Conservation (phyloP, 345 rosid genomes). For the Populus nigra region DNA sequence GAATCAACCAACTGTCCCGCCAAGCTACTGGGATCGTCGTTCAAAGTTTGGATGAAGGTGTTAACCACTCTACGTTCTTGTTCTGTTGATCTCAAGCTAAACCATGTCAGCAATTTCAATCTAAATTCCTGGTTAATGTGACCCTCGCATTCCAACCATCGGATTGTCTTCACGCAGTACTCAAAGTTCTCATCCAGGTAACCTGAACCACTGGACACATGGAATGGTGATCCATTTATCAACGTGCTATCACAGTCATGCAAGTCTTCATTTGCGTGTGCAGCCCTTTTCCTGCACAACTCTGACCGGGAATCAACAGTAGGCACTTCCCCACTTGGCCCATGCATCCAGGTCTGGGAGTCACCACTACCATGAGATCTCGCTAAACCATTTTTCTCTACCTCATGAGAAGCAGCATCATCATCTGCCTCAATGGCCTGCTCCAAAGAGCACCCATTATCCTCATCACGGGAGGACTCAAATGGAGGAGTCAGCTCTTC, state of each 20-base stretch:
- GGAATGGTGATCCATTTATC: conserved; percentile 59
- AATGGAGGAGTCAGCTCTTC: conserved; percentile 80
- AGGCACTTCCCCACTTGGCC: conserved; percentile 46
- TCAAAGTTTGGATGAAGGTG: conserved; percentile 77
- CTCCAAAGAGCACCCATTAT: conserved; percentile 60
- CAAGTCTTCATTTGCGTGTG: conserved; percentile 55
- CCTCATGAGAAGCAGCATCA: conserved; percentile 68
- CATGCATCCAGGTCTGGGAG: conserved; percentile 47
- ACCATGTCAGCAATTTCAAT: conserved; percentile 90
- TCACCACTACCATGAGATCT: conserved; percentile 66
- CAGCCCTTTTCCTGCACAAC: conserved; percentile 59
- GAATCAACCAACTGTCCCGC: conserved; percentile 89
- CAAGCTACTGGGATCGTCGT: conserved; percentile 82
- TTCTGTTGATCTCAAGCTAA: conserved; percentile 73
- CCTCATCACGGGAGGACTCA: conserved; percentile 86
- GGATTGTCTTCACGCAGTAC: conserved; percentile 72
- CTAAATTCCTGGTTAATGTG: conserved; percentile 75
- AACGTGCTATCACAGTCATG: conserved; percentile 84
- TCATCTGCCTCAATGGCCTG: conserved; percentile 61
- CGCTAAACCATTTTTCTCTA: conserved; percentile 52
- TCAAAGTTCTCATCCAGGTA: conserved; percentile 76
- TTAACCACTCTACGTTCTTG: conserved; percentile 89
- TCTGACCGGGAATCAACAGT: conserved; percentile 61
- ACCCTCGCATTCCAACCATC: conserved; percentile 83
- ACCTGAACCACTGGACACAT: conserved; percentile 43